These are phyloP conservation scores for Vaccinium vitisidaea DNA, from an alignment of 148 eudicot genomes.

Conservation along the genomic window DNA sequence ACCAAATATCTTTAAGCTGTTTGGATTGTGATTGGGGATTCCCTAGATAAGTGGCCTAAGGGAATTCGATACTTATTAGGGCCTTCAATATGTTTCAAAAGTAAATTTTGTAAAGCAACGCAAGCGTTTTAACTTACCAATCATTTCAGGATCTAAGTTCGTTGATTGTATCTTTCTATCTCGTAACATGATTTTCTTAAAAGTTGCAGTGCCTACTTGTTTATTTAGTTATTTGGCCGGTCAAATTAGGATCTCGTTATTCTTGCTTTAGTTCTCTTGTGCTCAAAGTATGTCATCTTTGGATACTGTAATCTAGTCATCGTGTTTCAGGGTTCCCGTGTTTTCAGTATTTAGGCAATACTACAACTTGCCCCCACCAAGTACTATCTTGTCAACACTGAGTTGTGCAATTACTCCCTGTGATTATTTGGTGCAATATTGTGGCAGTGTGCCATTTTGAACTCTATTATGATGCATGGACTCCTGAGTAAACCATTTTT, in stretches of 20 bases:
- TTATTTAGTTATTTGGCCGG: neutral
- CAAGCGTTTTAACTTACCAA: neutral
- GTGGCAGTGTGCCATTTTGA: neutral
- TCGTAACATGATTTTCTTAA: neutral
- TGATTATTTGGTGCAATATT: neutral
- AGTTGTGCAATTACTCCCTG: neutral
- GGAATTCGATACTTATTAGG: neutral
- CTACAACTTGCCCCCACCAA: neutral
- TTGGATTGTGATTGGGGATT: neutral
- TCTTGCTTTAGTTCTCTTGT: neutral
- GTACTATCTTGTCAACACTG: neutral
- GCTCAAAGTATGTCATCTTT: neutral
- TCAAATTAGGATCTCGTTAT: conserved; percentile 6
- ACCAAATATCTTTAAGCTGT: neutral
- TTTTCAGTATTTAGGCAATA: neutral
- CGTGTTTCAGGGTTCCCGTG: neutral
- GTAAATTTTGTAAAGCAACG: neutral
- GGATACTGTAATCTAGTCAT: neutral
- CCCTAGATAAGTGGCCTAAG: neutral
- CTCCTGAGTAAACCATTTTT: neutral
- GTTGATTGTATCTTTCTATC: no score
- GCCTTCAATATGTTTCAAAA: neutral
- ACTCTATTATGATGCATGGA: neutral
- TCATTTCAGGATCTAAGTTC: neutral
- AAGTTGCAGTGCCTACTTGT: neutral